A percentile compares a stretch with the other conserved stretches of the same genome.
Evolutionary conservation across 192 early-diverging fungal species (phyloP).

Genomic region (Funneliformis geosporum): DNA sequence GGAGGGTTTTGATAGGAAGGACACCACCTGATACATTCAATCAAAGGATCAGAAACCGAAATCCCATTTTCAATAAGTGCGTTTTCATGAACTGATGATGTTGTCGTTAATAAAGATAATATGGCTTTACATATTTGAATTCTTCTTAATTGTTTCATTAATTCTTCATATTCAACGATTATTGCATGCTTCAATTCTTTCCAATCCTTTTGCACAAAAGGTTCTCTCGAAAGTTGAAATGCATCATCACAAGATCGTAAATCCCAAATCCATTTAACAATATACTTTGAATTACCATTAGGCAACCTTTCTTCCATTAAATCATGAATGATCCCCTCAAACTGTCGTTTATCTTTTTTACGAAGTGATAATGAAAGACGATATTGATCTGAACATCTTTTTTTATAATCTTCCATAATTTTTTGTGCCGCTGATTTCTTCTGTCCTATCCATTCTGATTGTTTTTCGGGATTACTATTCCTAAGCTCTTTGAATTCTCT

Average conservation of each 20-base stretch:
- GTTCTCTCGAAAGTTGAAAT: not conserved
- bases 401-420: too few species aligned
- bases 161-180: not conserved
- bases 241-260: not conserved
- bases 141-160: not conserved
- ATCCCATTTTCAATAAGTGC: not conserved
- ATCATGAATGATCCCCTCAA: too few species aligned
- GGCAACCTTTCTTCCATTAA: too few species aligned
- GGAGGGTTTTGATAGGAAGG: conserved; percentile 15
- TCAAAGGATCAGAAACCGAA: not conserved
- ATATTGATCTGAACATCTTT: too few species aligned
- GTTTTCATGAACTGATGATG: not conserved
- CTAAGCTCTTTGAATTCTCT: too few species aligned
- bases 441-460: too few species aligned
- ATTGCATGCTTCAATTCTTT: not conserved
- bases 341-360: too few species aligned
- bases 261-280: not conserved
- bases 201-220: not conserved
- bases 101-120: not conserved
- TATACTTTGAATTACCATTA: not conserved
- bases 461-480: too few species aligned
- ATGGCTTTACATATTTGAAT: not conserved
- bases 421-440: too few species aligned
- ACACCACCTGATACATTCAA: conserved; percentile 3
- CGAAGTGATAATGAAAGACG: too few species aligned